Base-by-base conservation (phyloP, 2,329 filamentous ascomycete genomes). In the Thelonectria blattea region DNA sequence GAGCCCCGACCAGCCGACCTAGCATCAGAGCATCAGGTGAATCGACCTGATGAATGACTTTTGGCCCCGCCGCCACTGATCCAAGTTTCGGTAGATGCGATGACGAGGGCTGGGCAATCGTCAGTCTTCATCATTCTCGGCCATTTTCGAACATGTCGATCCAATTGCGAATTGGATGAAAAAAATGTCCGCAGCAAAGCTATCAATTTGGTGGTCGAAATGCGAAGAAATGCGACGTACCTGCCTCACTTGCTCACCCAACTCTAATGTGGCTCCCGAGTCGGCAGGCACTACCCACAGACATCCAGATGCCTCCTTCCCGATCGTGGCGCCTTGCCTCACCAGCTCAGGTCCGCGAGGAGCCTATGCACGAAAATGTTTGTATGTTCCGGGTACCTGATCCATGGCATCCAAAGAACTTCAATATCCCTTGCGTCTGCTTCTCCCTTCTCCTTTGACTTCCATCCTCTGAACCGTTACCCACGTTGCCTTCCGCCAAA, bases 21-120 rank as follows among this genome's bases (percentile, higher is more conserved):
- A 43, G 41, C n/a, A 43, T 20, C 60, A 65, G 64, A 56, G 58
- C 63, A 69, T 69, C 65, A 69, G 63, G 68, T 66, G 66, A 62
- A 67, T 61, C 56, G 32, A 50, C 55, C 27, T 30, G 27, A 30
- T 46, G 56, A 46, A 52, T 49, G 51, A 51, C 58, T 32, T 52
- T 59, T 49, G 54, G 52, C 58, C 52, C 49, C 53, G 53, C 50
- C 43, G 58, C 53, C 57, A 56, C 50, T 52, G 42, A 48, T 37
- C 32, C 58, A 57, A 17, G 50, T 43, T 51, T 37, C 46, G 42
- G 54, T 24, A 43, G 30, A 52, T 20, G 42, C 18, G 20, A 52
- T 42, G 24, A 37, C 45, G 51, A 37, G 39, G 34, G 34, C 34
- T 37, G 11, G 34, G 34, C 27, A 48, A 32, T 20, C 55, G 63